These are phyloP conservation scores for Metarhizium album DNA, from an alignment of 2,329 filamentous ascomycete species.

Conservation along the genomic window DNA sequence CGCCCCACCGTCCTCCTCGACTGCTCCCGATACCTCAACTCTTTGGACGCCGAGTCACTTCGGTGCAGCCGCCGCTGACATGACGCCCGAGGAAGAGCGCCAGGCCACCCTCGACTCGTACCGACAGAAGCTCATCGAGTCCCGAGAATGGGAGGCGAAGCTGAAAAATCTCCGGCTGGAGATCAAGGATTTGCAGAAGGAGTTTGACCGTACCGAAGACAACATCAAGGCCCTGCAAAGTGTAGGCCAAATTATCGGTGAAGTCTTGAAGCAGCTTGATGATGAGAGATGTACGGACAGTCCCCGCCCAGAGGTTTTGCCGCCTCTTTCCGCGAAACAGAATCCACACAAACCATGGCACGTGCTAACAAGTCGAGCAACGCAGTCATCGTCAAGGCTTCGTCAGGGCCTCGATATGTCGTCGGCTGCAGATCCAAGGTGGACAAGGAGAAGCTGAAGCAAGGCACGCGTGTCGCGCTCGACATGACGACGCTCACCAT, in stretches of 20 bases:
- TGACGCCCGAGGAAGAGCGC: slow-evolving; percentile 48
- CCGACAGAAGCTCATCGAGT: slow-evolving; percentile 78
- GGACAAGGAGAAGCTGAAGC: slow-evolving; percentile 93
- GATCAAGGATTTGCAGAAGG: slow-evolving; percentile 89
- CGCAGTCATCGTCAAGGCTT: slow-evolving; percentile 94
- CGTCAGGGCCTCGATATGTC: slow-evolving; percentile 92
- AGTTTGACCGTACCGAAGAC: slow-evolving; percentile 94
- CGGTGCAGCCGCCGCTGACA: slow-evolving; percentile 17
- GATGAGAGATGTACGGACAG: slow-evolving; percentile 81
- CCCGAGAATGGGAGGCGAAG: slow-evolving; percentile 97
- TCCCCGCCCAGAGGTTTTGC: neutral
- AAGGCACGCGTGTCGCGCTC: slow-evolving; percentile 91
- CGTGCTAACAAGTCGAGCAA: slow-evolving; percentile 5
- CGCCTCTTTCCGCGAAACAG: neutral
- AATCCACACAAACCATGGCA: slow-evolving; percentile 11
- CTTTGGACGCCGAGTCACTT: neutral
- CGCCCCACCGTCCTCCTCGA: neutral
- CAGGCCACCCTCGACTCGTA: slow-evolving; percentile 66
- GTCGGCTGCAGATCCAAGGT: slow-evolving; percentile 98
- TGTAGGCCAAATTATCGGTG: slow-evolving; percentile 97
- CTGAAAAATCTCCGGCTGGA: slow-evolving; percentile 87
- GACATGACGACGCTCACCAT: slow-evolving; percentile 99
- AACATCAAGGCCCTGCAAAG: slow-evolving; percentile 99
- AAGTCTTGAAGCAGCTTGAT: slow-evolving; percentile 96
- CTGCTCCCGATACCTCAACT: slow-evolving; percentile 4